Percentiles rank a stretch among this genome's conserved stretches.
Evolutionary conservation across 169 alveolate species (phyloP).

Genomic region (Plasmodium vinckei): DNA sequence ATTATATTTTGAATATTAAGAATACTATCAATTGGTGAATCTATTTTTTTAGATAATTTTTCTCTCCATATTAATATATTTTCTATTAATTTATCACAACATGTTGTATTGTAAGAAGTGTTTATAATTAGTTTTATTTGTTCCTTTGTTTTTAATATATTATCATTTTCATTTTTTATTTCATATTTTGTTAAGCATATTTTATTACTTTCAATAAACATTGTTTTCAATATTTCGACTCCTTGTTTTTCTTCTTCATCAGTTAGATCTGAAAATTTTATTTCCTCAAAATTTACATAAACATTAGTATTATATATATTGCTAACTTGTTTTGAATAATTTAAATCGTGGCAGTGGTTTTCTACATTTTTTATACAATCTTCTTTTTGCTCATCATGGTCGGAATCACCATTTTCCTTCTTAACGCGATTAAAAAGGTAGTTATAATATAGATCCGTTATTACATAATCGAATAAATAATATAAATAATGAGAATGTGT

Average conservation of each 20-base stretch:
- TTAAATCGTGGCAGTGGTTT: too few relatives aligned
- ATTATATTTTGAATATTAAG: constrained; percentile 58
- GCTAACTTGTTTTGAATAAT: too few relatives aligned
- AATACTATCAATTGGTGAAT: constrained; percentile 54
- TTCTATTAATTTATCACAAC: constrained; percentile 41
- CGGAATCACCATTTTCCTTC: background rate
- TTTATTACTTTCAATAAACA: constrained; percentile 50
- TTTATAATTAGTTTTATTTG: constrained; percentile 56
- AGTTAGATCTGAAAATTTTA: constrained; percentile 19
- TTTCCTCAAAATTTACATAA: constrained; percentile 48
- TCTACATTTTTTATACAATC: background rate
- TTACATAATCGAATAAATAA: constrained; percentile 90
- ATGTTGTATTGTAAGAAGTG: constrained; percentile 11
- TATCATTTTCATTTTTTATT: constrained; percentile 27
- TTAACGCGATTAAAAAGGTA: constrained; percentile 13
- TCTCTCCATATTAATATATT: constrained; percentile 52
- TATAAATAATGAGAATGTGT: constrained; percentile 92
- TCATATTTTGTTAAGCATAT: constrained; percentile 8
- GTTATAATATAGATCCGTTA: constrained; percentile 76
- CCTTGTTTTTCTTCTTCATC: constrained; percentile 56
- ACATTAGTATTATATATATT: background rate
- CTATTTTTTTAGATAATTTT: constrained; percentile 37
- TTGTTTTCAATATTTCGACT: constrained; percentile 21
- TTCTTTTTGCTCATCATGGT: background rate
- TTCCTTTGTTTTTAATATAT: constrained; percentile 37